Conservation (phyloP, 2,329 filamentous ascomycete species). For the Rhinocladiella mackenziei region DNA sequence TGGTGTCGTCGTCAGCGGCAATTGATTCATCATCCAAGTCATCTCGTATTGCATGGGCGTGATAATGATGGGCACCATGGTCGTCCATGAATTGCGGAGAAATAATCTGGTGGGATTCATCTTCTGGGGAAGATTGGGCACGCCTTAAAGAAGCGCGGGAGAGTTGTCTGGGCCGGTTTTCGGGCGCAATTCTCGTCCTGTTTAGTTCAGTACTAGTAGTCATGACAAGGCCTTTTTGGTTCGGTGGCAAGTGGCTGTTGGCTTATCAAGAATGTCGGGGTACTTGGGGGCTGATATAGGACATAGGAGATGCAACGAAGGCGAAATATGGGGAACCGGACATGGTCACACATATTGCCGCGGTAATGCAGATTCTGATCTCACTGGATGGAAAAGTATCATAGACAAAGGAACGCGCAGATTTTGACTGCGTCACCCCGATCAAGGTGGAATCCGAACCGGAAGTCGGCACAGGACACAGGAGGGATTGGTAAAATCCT, state of each 20-base stretch:
- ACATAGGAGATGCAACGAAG: conserved; percentile 1
- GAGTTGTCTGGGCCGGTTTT: conserved; percentile 10
- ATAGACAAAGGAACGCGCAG: too few species aligned
- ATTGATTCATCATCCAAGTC: conserved; percentile 12
- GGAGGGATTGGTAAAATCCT: too few species aligned
- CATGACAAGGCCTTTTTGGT: too few species aligned
- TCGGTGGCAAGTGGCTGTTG: too few species aligned
- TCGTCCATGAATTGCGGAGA: conserved; percentile 26
- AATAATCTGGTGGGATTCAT: conserved; percentile 21
- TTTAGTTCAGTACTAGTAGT: conserved; percentile 13
- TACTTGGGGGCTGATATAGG: background rate
- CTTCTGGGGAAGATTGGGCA: conserved; percentile 19
- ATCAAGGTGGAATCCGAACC: too few species aligned
- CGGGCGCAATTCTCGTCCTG: conserved; percentile 21
- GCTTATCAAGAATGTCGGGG: too few species aligned
- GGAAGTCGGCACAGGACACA: too few species aligned
- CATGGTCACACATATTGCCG: too few species aligned
- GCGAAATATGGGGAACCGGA: too few species aligned
- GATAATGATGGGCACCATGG: conserved; percentile 23
- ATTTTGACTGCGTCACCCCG: too few species aligned
- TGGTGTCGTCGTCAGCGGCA: conserved; percentile 16
- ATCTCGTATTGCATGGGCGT: conserved; percentile 13
- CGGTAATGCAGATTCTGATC: too few species aligned
- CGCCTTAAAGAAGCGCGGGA: conserved; percentile 17
- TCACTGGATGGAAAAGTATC: too few species aligned